Base-by-base conservation (phyloP, 371 early-diverging fungal genomes). In the Saksenaea oblongispora region DNA sequence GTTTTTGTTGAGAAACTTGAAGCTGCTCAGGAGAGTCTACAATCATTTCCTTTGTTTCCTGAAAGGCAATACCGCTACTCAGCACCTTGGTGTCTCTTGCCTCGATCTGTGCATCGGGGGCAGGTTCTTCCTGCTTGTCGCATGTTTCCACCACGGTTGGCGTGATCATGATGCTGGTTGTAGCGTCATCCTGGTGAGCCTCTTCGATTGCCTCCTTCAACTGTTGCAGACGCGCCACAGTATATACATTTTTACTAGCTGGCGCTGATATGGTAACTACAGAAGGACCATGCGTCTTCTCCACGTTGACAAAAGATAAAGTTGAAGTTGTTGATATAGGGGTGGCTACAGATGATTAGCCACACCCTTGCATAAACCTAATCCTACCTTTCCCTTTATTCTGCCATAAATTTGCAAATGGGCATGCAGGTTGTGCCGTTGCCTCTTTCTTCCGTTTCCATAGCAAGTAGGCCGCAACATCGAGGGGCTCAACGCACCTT, bases 391-490 rank as follows among this genome's bases (percentile, higher is more conserved):
- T 76, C 24, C 72, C 70, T 58, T 83, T 84, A 70, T 84, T 73
- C 64, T 83, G 77, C 87, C 87, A 86, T 15, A 81, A 67, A 55
- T 84, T 83, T 14, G 87, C 87, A 74, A 73, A 86, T n/a, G 87
- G 87, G 63, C 87, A 86, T 0, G 71, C 79, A 9, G 84, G 75
- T 41, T 71, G 72, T 13, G 69, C 61, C 11, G 69, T 62, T 37
- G 76, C 64, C 22, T 83, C 70, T 26, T 78, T 74, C 39, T 76
- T 69, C 3, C 76, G 61, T 35, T 78, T 78, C 84, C 83, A 83
- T 31, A 35, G 34, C 15, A 83, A 55, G 47, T 82, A 86, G 27
- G 67, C 83, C 0, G 42, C 59, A 34, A 86, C 54, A 59, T 84
- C 74, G n/a, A 84, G 66, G 26, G 67, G 60, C 53, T 81, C 80